phyloP scores from a whole-genome alignment of 768 basidiomycete species.

The Boletellus emodensis region DNA sequence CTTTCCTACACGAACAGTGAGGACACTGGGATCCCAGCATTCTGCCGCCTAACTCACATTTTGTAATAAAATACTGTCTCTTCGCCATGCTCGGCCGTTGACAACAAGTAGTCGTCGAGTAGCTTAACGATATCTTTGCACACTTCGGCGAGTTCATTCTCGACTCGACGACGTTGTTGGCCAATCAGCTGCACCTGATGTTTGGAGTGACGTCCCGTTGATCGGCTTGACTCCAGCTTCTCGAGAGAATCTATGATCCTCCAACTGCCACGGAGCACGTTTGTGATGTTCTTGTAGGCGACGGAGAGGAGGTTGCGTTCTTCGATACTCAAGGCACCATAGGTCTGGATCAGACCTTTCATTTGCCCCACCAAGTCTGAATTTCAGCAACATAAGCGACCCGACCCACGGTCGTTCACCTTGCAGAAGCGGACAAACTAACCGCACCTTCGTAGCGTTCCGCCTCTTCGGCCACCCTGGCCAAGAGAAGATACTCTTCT shows the following conservation, averaged over 20 bases:
- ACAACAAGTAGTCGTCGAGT: conserved; percentile 56
- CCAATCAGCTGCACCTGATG: conserved; percentile 63
- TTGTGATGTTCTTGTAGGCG: conserved; percentile 89
- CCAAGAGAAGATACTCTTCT: conserved; percentile 53
- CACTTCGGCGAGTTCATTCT: conserved; percentile 68
- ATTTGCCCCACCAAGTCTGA: conserved; percentile 75
- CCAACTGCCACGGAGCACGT: conserved; percentile 81
- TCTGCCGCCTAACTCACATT: conserved; percentile 49
- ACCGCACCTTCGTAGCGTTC: conserved; percentile 80
- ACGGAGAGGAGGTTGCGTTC: conserved; percentile 87
- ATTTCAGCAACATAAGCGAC: conserved; percentile 19
- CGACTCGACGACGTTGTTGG: conserved; percentile 69
- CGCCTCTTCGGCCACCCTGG: conserved; percentile 83
- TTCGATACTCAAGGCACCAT: conserved; percentile 71
- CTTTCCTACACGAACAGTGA: conserved; percentile 51
- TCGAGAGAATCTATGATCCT: conserved; percentile 74
- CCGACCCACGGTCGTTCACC: neutral
- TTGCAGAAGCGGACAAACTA: neutral
- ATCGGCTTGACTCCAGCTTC: conserved; percentile 48
- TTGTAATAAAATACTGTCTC: conserved; percentile 89
- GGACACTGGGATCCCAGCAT: conserved; percentile 1
- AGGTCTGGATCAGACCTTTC: conserved; percentile 66
- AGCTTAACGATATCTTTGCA: conserved; percentile 78
- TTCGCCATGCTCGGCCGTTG: conserved; percentile 68
- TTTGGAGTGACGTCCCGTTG: conserved; percentile 22